Evolutionary conservation across 2,329 filamentous ascomycete species (phyloP).

Genomic region (Penicillium occitanis): DNA sequence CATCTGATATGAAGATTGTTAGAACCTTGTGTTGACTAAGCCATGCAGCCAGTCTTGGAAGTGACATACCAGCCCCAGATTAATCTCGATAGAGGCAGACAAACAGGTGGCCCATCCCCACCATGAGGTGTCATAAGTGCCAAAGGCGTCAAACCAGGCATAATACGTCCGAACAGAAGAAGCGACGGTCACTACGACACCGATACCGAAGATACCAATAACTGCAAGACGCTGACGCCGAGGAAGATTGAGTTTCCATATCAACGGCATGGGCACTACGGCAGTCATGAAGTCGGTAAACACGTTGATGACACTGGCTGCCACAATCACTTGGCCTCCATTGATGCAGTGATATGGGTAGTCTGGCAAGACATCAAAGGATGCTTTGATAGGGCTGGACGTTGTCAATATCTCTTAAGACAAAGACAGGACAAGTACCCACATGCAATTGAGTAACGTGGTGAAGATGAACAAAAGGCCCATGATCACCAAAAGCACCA

Average conservation of each 20-base stretch:
- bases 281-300: conserved; percentile 40
- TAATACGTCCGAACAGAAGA: conserved; percentile 37
- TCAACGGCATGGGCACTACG: conserved; percentile 41
- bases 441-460: conserved; percentile 45
- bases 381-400: conserved; percentile 34
- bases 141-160: conserved; percentile 35
- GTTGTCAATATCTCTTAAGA: background rate
- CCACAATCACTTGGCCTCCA: conserved; percentile 32
- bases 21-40: background rate
- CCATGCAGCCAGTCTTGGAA: background rate
- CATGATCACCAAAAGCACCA: conserved; percentile 35
- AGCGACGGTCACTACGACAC: conserved; percentile 38
- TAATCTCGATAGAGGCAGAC: conserved; percentile 36
- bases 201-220: conserved; percentile 41
- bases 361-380: conserved; percentile 6
- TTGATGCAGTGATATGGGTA: conserved; percentile 33
- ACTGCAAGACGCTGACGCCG: conserved; percentile 38
- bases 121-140: conserved; percentile 38
- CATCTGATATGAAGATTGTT: conserved; percentile 27
- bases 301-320: conserved; percentile 40
- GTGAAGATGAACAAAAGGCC: conserved; percentile 34
- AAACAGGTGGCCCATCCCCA: conserved; percentile 36
- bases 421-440: conserved; percentile 24
- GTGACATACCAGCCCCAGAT: conserved; percentile 36
- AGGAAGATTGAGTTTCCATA: conserved; percentile 42